phyloP scores from a whole-genome alignment of 2,329 filamentous ascomycete species.

The Pseudogymnoascus sp. region DNA sequence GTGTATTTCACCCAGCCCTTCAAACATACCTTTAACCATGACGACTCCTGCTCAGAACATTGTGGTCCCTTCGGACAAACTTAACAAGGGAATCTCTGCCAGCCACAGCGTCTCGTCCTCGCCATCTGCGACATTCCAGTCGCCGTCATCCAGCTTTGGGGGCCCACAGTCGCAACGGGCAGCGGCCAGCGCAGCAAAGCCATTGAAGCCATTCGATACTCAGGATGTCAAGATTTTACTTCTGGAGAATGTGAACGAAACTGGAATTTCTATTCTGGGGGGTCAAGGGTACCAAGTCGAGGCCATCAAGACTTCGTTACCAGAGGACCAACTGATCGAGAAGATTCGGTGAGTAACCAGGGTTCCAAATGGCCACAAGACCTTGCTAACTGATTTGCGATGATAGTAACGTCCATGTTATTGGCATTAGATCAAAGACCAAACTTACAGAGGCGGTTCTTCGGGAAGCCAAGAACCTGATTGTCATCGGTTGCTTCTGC shows the following conservation, averaged over 20 bases:
- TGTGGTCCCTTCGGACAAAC: slow-evolving; percentile 26
- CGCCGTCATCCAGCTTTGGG: slow-evolving; percentile 57
- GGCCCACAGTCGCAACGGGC: slow-evolving; percentile 34
- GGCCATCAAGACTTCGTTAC: slow-evolving; percentile 75
- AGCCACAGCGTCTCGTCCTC: slow-evolving; percentile 65
- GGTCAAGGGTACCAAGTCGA: slow-evolving; percentile 95
- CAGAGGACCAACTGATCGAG: slow-evolving; percentile 89
- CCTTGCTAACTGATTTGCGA: slow-evolving; percentile 16
- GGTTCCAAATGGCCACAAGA: background rate
- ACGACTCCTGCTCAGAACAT: slow-evolving; percentile 40
- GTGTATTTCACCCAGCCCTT: background rate
- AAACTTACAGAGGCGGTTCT: slow-evolving; percentile 83
- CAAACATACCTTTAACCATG: slow-evolving; percentile 16
- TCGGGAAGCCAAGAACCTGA: slow-evolving; percentile 81
- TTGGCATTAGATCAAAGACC: slow-evolving; percentile 96
- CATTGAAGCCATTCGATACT: slow-evolving; percentile 89
- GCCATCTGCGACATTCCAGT: slow-evolving; percentile 66
- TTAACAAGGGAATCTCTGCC: slow-evolving; percentile 41
- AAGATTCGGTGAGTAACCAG: slow-evolving; percentile 68
- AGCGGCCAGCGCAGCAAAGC: slow-evolving; percentile 50
- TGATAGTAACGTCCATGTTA: slow-evolving; percentile 81
- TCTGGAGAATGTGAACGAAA: slow-evolving; percentile 91
- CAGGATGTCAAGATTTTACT: slow-evolving; percentile 94
- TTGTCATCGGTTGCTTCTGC: slow-evolving; percentile 97
- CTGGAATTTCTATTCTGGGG: slow-evolving; percentile 72